phyloP scores from a whole-genome alignment of 2,329 filamentous ascomycete species.

The Sclerotinia nivalis region DNA sequence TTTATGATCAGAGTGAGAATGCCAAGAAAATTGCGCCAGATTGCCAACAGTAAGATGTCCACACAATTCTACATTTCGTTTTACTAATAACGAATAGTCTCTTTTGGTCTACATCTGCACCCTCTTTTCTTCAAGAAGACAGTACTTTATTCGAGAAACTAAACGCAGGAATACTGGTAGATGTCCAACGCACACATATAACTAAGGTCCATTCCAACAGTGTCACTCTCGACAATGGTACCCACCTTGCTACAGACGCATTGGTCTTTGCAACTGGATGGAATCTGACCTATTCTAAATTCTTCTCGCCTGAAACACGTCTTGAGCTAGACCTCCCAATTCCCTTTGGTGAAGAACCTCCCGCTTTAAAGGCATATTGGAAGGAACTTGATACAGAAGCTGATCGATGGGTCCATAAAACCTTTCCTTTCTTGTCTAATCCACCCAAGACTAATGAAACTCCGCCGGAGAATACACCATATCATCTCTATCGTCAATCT shows the following conservation, averaged over 20 bases:
- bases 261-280: slow-evolving; percentile 24
- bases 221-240: slow-evolving; percentile 17
- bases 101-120: slow-evolving; percentile 22
- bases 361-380: slow-evolving; percentile 12
- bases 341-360: slow-evolving; percentile 1
- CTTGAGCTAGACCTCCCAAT: slow-evolving; percentile 23
- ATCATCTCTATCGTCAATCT: slow-evolving; percentile 47
- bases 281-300: slow-evolving; percentile 21
- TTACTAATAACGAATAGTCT: slow-evolving; percentile 14
- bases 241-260: background rate
- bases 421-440: slow-evolving; percentile 25
- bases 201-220: background rate
- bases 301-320: slow-evolving; percentile 10
- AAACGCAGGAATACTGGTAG: slow-evolving; percentile 9
- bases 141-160: slow-evolving; percentile 17
- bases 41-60: slow-evolving; percentile 16
- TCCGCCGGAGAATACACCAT: slow-evolving; percentile 10
- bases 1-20: slow-evolving; percentile 21
- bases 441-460: slow-evolving; percentile 17
- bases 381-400: slow-evolving; percentile 3
- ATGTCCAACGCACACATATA: slow-evolving; percentile 21
- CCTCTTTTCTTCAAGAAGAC: slow-evolving; percentile 16
- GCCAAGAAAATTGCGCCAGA: slow-evolving; percentile 20
- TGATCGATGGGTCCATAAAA: slow-evolving; percentile 19
- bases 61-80: background rate